Base-by-base conservation (phyloP, 192 early-diverging fungal species). In the Rhizoclosmatium globosum region DNA sequence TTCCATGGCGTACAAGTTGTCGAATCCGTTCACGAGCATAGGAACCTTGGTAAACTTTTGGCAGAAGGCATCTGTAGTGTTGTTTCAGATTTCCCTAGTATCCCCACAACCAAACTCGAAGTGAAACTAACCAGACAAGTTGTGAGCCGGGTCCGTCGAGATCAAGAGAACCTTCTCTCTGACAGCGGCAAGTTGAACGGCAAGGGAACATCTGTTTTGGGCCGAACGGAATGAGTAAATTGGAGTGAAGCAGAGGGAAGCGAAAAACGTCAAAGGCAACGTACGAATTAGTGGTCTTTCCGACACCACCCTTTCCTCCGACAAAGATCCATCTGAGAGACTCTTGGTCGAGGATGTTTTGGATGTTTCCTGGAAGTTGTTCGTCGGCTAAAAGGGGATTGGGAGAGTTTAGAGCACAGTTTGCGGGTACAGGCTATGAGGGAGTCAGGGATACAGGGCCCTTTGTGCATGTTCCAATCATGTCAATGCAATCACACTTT, bases 141-240 rank as follows among this genome's bases (percentile, higher is more conserved):
- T 99, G 91, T 99, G 98, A 45, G 98, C 98, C 23, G 98, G 98
- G 82, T 99, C 98, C 17, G 98, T 99, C 13, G 97, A 99, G 72
- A 99, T 99, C 76, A 99, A n/a, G 69, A 99, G 86, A 17, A 99
- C 98, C 53, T 92, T 94, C 68, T 98, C 94, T 71, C 98, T 92
- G 2, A 91, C 93, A 79, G 93, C 92, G 39, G 95, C 87, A 73
- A 99, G 87, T 79, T 99, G 97, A 47, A 94, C 92, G 48, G 98
- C 98, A 47, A 99, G 90, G 44, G 95, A 97, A 79, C 97, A 99
- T 53, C 82, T 84, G 47, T 15, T 50, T n/a, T 74, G 31, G 65
- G 17, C 7, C 62, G 15, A 38, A 39, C n/a, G 19, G 48, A 45
- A 7, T 53, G 50, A 17, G 6, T 53, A 53, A 53, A 53, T 53